These are phyloP conservation scores for Corylus avellana DNA, from an alignment of 306 rosid species.

Conservation along the genomic window DNA sequence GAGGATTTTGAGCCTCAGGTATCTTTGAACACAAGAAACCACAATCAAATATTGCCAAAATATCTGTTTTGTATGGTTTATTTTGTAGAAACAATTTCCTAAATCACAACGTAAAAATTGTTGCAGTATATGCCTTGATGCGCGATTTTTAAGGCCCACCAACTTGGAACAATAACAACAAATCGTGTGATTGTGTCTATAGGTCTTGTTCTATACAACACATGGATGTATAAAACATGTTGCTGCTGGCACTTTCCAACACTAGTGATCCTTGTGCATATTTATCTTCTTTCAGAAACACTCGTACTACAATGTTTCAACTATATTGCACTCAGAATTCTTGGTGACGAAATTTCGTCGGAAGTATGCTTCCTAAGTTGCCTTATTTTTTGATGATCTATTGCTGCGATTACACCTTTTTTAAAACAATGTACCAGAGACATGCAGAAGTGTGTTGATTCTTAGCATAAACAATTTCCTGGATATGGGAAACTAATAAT, in stretches of 20 bases:
- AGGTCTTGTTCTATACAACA: background rate
- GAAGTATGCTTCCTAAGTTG: background rate
- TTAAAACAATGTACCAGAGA: background rate
- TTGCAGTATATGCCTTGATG: background rate
- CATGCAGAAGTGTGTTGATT: background rate
- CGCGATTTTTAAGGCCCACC: background rate
- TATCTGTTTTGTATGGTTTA: background rate
- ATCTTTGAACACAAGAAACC: conserved; percentile 27
- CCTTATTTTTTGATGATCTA: background rate
- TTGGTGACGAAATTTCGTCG: background rate
- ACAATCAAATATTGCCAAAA: background rate
- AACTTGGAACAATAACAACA: background rate
- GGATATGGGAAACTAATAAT: background rate
- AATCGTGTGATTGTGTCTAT: background rate
- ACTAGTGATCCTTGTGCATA: background rate
- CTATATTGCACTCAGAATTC: background rate
- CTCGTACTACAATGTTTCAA: background rate
- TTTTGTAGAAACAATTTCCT: background rate
- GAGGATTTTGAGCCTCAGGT: conserved; percentile 84
- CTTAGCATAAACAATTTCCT: background rate
- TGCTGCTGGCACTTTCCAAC: background rate
- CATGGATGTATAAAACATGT: background rate
- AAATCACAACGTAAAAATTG: background rate
- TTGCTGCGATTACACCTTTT: background rate
- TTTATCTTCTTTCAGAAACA: background rate